phyloP scores from a whole-genome alignment of 495 filamentous ascomycete species.

The Podospora pseudoanserina region DNA sequence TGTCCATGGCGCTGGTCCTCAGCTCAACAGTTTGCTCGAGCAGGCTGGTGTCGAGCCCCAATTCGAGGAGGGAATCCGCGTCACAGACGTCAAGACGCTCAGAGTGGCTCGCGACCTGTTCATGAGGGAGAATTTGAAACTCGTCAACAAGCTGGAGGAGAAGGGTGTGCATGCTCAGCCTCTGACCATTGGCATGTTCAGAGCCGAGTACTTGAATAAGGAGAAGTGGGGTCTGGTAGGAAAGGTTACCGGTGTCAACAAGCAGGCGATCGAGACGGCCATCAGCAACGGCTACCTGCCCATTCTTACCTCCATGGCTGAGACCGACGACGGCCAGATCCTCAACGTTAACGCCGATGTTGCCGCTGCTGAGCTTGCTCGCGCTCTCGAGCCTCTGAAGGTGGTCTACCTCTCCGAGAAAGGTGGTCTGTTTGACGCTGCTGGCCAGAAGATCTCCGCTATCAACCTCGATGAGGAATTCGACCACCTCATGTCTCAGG shows the following conservation, averaged over 20 bases:
- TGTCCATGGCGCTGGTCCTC: constrained; percentile 92
- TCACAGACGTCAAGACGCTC: constrained; percentile 94
- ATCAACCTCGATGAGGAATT: constrained; percentile 99
- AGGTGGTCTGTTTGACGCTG: constrained; percentile 91
- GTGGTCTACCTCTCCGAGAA: constrained; percentile 98
- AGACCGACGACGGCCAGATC: constrained; percentile 88
- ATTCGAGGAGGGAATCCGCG: constrained; percentile 93
- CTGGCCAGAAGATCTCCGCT: constrained; percentile 91
- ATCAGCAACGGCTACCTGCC: constrained; percentile 91
- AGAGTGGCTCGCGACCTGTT: constrained; percentile 88
- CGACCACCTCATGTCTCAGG: constrained; percentile 88
- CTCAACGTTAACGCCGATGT: constrained; percentile 98
- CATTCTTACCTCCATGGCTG: constrained; percentile 95
- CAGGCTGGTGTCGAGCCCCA: constrained; percentile 90
- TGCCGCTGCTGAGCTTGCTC: constrained; percentile 88
- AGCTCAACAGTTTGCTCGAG: constrained; percentile 91
- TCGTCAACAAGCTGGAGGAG: constrained; percentile 87
- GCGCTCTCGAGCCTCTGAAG: constrained; percentile 88
- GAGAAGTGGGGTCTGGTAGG: constrained; percentile 93
- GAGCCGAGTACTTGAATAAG: constrained; percentile 91
- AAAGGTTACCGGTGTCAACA: constrained; percentile 92
- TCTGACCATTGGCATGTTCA: constrained; percentile 89
- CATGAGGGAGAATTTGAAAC: constrained; percentile 91
- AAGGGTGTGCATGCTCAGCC: constrained; percentile 89
- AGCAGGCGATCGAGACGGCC: constrained; percentile 82